Conservation (phyloP, 208 protist species). For the Leishmania tropica region DNA sequence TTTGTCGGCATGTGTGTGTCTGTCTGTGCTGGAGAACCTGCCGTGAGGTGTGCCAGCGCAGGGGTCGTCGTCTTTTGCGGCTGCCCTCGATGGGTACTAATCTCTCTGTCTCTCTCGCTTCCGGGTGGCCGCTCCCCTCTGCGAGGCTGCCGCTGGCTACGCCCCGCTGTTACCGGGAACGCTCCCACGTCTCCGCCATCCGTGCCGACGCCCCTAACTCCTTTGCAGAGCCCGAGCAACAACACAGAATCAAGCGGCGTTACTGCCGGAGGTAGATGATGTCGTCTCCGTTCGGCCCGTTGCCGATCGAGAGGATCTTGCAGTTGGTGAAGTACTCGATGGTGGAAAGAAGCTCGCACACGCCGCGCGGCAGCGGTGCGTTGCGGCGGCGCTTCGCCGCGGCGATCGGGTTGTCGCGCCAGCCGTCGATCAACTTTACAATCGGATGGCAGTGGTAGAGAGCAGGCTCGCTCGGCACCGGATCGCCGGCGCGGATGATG, state of each 20-base stretch:
- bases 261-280: slow-evolving; percentile 91
- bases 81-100: too few species aligned
- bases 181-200: neutral
- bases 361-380: slow-evolving; percentile 69
- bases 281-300: slow-evolving; percentile 82
- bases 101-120: neutral
- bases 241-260: neutral
- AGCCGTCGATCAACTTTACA: slow-evolving; percentile 85
- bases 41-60: neutral
- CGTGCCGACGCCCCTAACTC: neutral
- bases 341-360: slow-evolving; percentile 80
- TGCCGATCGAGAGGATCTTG: slow-evolving; percentile 92
- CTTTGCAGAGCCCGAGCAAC: neutral
- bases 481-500: slow-evolving; percentile 89
- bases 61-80: too few species aligned
- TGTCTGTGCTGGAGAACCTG: neutral
- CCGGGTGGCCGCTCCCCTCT: too few species aligned
- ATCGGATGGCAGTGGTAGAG: slow-evolving; percentile 89
- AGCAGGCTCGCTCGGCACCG: slow-evolving; percentile 79
- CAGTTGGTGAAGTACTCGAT: slow-evolving; percentile 87
- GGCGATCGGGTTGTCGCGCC: slow-evolving; percentile 77
- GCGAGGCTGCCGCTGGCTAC: too few species aligned
- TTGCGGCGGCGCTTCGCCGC: slow-evolving; percentile 54
- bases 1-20: neutral
- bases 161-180: neutral